A percentile compares a stretch with the other conserved stretches of the same genome.
Evolutionary conservation across 371 early-diverging fungal species (phyloP).

Genomic region (Rhizopus arrhizus): DNA sequence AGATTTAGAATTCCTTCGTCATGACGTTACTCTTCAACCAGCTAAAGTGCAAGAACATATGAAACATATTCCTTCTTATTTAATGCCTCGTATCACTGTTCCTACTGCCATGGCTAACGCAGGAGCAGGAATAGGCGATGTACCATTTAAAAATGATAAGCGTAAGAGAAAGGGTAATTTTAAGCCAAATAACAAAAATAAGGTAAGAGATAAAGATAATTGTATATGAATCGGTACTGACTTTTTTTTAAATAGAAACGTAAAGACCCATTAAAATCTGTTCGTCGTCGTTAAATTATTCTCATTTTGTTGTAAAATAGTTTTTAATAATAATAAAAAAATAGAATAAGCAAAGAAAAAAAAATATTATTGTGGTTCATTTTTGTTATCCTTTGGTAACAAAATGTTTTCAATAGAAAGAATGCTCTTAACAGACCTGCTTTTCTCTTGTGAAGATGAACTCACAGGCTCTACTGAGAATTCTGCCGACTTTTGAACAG

Average conservation of each 20-base stretch:
- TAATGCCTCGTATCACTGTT: constrained; percentile 72
- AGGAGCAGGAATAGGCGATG: constrained; percentile 12
- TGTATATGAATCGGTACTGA: too few relatives aligned
- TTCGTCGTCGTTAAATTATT: constrained; percentile 32
- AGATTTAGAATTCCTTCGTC: constrained; percentile 90
- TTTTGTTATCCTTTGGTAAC: not conserved
- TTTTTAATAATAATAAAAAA: not conserved
- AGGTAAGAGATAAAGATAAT: constrained; percentile 12
- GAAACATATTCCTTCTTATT: constrained; percentile 91
- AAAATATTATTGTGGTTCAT: not conserved
- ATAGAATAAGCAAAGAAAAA: constrained; percentile 1
- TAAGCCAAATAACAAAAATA: constrained; percentile 14
- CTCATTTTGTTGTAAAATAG: too few relatives aligned
- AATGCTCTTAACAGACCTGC: not conserved
- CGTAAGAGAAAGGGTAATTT: constrained; percentile 26
- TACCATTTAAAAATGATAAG: constrained; percentile 40
- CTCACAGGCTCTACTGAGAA: not conserved
- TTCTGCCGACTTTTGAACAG: not conserved
- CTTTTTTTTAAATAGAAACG: constrained; percentile 44
- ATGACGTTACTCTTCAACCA: constrained; percentile 87
- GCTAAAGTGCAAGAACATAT: constrained; percentile 81
- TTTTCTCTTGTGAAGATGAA: not conserved
- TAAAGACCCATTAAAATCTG: constrained; percentile 61
- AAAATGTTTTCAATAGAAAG: not conserved
- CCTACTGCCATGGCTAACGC: constrained; percentile 32